Evolutionary conservation across 1,284 basidiomycete species (phyloP).

Genomic region (Dichomitus squalens): DNA sequence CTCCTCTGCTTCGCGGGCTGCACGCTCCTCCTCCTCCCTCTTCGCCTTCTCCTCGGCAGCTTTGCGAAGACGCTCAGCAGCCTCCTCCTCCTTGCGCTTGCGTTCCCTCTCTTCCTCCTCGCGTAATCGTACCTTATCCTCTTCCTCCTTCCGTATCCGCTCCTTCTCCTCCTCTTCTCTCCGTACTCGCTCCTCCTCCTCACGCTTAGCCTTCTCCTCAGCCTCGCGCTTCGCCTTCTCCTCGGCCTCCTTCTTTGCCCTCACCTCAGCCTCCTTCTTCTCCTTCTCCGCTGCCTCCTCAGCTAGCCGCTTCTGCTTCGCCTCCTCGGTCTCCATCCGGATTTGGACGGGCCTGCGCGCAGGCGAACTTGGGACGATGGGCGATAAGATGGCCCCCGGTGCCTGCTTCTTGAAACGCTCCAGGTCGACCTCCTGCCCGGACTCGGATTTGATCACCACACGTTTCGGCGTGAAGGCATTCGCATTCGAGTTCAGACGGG

Average conservation of each 20-base stretch:
- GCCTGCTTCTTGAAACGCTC: slow-evolving; percentile 52
- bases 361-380: slow-evolving; percentile 45
- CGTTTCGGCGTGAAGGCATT: slow-evolving; percentile 63
- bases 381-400: slow-evolving; percentile 33
- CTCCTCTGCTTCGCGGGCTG: slow-evolving; percentile 30
- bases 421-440: slow-evolving; percentile 63
- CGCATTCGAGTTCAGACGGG: slow-evolving; percentile 61
- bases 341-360: slow-evolving; percentile 35
- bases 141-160: slow-evolving; percentile 44
- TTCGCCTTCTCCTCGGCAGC: slow-evolving; percentile 37
- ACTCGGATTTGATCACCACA: slow-evolving; percentile 55
- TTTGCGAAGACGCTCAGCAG: slow-evolving; percentile 20
- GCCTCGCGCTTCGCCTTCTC: slow-evolving; percentile 34
- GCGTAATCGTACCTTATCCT: slow-evolving; percentile 34
- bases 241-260: slow-evolving; percentile 40
- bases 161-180: slow-evolving; percentile 40
- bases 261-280: slow-evolving; percentile 40
- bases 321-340: slow-evolving; percentile 50
- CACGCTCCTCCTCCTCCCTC: slow-evolving; percentile 29
- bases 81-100: slow-evolving; percentile 31
- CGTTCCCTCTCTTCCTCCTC: slow-evolving; percentile 36
- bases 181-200: slow-evolving; percentile 37
- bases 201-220: slow-evolving; percentile 25
- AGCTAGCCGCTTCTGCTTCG: slow-evolving; percentile 34
- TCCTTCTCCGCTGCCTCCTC: slow-evolving; percentile 30